phyloP scores from a whole-genome alignment of 305 asterid species.

The Ajuga reptans region DNA sequence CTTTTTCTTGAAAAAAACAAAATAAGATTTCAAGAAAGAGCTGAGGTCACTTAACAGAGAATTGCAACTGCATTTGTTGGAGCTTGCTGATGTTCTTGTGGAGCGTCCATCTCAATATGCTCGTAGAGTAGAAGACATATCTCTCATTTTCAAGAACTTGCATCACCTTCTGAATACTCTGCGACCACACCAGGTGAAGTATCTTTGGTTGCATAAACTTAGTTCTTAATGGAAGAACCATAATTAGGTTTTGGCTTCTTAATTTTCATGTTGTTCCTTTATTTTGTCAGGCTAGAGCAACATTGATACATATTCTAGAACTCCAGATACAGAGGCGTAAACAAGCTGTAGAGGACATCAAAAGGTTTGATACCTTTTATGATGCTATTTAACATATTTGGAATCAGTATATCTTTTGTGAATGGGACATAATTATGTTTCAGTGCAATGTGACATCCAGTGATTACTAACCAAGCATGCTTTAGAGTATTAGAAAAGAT shows the following conservation, averaged over 20 bases:
- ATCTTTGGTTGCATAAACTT: neutral
- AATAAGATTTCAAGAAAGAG: conserved; percentile 91
- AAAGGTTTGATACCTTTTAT: conserved; percentile 42
- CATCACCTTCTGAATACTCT: conserved; percentile 87
- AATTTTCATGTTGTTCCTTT: conserved; percentile 6
- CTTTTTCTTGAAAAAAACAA: too few relatives aligned
- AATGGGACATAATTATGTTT: neutral
- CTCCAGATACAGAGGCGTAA: conserved; percentile 81
- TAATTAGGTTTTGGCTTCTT: too few relatives aligned
- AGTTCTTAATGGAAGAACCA: too few relatives aligned
- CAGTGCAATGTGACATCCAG: neutral
- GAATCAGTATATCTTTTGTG: neutral
- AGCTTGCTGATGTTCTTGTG: conserved; percentile 88
- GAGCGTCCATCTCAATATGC: conserved; percentile 96
- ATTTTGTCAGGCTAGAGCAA: conserved; percentile 74
- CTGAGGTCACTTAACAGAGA: conserved; percentile 80
- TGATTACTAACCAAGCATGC: neutral
- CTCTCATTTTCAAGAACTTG: conserved; percentile 79
- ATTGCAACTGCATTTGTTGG: conserved; percentile 72
- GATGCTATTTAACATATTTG: neutral
- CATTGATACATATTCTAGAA: conserved; percentile 80
- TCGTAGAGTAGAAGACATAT: conserved; percentile 84
- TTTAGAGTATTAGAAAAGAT: neutral
- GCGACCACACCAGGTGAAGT: conserved; percentile 86
- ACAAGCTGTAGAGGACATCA: conserved; percentile 94